Conservation (phyloP, 2,329 filamentous ascomycete species). For the Arthrobotrys sinensis region DNA sequence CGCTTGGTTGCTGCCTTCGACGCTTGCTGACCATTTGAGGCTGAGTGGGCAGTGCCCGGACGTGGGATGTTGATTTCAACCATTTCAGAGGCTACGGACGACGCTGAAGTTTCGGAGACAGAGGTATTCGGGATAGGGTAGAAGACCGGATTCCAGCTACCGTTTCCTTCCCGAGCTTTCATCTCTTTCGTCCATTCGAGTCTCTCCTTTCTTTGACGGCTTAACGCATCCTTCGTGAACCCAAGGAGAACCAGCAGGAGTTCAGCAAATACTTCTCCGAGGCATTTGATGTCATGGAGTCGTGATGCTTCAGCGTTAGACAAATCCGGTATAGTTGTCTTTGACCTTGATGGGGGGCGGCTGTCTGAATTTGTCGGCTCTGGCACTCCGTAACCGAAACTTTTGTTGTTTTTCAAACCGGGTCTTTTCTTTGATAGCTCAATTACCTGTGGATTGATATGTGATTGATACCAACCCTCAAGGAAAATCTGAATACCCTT, state of each 20-base stretch:
- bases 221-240: constrained; percentile 44
- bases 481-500: constrained; percentile 49
- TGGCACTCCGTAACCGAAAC: constrained; percentile 52
- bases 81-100: constrained; percentile 51
- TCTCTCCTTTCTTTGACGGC: constrained; percentile 54
- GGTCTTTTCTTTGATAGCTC: constrained; percentile 45
- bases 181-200: constrained; percentile 54
- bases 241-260: constrained; percentile 50
- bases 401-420: constrained; percentile 51
- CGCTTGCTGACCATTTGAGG: constrained; percentile 36
- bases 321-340: constrained; percentile 21
- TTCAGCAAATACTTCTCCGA: constrained; percentile 48
- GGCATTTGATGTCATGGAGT: constrained; percentile 48
- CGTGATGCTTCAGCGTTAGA: constrained; percentile 41
- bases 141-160: constrained; percentile 54
- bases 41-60: constrained; percentile 44
- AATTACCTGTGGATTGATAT: constrained; percentile 38
- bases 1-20: constrained; percentile 16
- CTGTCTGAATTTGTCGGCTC: constrained; percentile 35
- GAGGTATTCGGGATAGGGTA: constrained; percentile 43
- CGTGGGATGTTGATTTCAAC: constrained; percentile 54
- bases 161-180: constrained; percentile 51
- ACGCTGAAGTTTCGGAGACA: constrained; percentile 46
- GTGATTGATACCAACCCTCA: constrained; percentile 49
- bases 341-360: constrained; percentile 43